Conservation (phyloP, 345 rosid species). For the Kernera saxatilis region DNA sequence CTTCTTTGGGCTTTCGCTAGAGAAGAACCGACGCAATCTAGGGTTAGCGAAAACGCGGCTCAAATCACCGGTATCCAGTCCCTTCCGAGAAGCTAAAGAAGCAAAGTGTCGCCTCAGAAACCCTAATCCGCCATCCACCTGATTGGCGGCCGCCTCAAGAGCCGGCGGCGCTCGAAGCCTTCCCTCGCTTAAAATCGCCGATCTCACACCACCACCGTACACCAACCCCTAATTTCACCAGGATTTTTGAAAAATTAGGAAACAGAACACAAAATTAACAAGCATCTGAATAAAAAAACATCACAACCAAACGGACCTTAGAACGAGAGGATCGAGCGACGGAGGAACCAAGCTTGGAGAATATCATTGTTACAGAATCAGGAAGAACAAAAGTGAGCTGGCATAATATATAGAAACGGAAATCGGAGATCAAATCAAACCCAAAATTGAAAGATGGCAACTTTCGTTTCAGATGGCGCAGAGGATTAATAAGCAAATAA, state of each 20-base stretch:
- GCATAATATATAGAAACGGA: constrained; percentile 11
- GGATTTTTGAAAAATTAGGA: neutral
- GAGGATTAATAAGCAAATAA: neutral
- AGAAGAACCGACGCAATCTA: constrained; percentile 55
- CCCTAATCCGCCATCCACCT: constrained; percentile 41
- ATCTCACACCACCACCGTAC: constrained; percentile 30
- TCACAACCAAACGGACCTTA: constrained; percentile 28
- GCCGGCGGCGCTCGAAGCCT: constrained; percentile 4
- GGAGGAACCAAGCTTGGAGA: constrained; percentile 53
- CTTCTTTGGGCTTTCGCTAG: constrained; percentile 65
- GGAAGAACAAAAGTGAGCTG: neutral
- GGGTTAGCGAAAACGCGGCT: constrained; percentile 63
- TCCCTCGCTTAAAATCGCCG: constrained; percentile 26
- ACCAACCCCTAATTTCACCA: constrained; percentile 27
- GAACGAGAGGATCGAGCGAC: constrained; percentile 51
- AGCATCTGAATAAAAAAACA: neutral
- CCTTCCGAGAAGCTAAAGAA: constrained; percentile 41
- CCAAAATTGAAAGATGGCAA: neutral
- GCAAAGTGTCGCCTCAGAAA: constrained; percentile 51
- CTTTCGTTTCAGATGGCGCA: constrained; percentile 8
- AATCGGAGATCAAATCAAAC: constrained; percentile 15
- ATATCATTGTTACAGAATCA: constrained; percentile 40
- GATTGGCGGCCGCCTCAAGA: constrained; percentile 21
- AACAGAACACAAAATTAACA: neutral
- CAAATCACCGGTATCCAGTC: constrained; percentile 33